A percentile compares a stretch with the other conserved stretches of the same genome.
These are phyloP conservation scores for Physcomitrium patens DNA, from an alignment of 225 moss, liverwort and hornwort species.

Conservation along the genomic window DNA sequence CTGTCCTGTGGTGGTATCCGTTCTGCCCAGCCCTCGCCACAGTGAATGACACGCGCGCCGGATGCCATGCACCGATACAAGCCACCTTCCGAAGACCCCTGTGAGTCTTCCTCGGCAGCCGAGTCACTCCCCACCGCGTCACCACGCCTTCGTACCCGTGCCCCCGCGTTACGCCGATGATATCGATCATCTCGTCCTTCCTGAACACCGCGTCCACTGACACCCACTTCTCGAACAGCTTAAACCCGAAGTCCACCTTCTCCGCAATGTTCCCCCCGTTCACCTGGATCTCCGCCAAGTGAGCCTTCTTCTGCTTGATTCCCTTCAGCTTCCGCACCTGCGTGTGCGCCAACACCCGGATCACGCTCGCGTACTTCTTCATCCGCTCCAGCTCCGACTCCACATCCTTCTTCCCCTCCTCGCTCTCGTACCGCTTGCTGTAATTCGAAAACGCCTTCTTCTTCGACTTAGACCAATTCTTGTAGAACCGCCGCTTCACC, in stretches of 20 bases:
- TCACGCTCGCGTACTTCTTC: conserved; percentile 85
- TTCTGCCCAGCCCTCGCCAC: conserved; percentile 88
- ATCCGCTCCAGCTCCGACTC: conserved; percentile 80
- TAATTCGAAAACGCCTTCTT: conserved; percentile 75
- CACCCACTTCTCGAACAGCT: conserved; percentile 76
- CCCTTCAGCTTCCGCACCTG: conserved; percentile 77
- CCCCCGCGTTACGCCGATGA: conserved; percentile 77
- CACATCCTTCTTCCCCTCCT: conserved; percentile 72
- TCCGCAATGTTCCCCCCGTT: conserved; percentile 61
- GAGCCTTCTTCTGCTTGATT: conserved; percentile 78
- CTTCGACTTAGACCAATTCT: conserved; percentile 76
- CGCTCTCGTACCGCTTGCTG: conserved; percentile 62
- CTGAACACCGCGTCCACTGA: conserved; percentile 75
- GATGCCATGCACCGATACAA: conserved; percentile 93
- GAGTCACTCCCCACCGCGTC: conserved; percentile 80
- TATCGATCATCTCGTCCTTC: conserved; percentile 91
- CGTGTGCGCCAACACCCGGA: conserved; percentile 82
- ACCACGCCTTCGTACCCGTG: conserved; percentile 88
- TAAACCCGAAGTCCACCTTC: conserved; percentile 83
- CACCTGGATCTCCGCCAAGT: conserved; percentile 62
- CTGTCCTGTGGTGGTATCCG: conserved; percentile 81
- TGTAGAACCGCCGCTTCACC: conserved; percentile 71
- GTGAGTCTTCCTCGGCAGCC: conserved; percentile 82
- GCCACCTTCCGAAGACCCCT: conserved; percentile 86
- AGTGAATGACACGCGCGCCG: conserved; percentile 86